These are phyloP conservation scores for Suillus lakei DNA, from an alignment of 768 basidiomycete genomes.

Conservation along the genomic window DNA sequence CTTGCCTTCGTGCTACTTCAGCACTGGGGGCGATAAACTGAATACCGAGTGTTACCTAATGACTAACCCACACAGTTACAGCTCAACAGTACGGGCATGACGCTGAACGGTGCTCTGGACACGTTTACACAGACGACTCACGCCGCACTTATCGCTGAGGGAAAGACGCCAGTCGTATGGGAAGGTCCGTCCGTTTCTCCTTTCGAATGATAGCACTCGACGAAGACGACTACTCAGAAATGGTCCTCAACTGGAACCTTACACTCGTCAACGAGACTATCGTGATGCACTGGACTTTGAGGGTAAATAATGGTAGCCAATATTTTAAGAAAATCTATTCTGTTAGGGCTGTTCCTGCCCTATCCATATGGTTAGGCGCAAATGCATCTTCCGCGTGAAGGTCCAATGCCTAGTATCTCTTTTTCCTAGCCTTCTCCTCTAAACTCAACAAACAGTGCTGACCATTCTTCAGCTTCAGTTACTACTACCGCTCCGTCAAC, in stretches of 20 bases:
- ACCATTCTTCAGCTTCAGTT: no score
- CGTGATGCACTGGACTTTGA: no score
- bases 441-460: no score
- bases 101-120: constrained; percentile 66
- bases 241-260: constrained; percentile 62
- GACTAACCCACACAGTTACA: constrained; percentile 64
- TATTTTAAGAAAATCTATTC: no score
- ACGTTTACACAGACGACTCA: constrained; percentile 67
- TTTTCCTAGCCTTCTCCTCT: no score
- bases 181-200: constrained; percentile 50
- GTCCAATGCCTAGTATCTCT: no score
- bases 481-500: no score
- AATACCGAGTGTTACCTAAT: constrained; percentile 68
- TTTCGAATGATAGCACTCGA: not conserved
- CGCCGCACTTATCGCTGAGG: constrained; percentile 50
- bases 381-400: no score
- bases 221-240: constrained; percentile 43
- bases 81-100: constrained; percentile 53
- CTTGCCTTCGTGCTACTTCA: constrained; percentile 64
- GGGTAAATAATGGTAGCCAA: no score
- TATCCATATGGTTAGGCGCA: no score
- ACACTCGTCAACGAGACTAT: constrained; percentile 53
- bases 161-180: constrained; percentile 85
- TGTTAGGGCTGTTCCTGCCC: no score
- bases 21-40: constrained; percentile 84